Conservation (phyloP, 148 eudicot species). For the Fagopyrum esculentum region DNA sequence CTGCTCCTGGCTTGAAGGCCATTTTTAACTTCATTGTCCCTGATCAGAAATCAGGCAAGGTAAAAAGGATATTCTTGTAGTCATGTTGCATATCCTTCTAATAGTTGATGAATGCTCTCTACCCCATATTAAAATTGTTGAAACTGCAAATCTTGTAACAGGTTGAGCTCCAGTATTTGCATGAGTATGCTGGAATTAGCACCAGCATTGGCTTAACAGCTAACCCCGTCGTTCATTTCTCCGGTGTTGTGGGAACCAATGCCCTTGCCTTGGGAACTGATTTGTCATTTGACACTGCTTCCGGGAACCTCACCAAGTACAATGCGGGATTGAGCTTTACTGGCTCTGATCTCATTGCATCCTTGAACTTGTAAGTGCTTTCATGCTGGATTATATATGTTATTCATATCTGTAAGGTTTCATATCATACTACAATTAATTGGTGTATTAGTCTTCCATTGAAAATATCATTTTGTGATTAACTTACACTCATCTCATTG, state of each 20-base stretch:
- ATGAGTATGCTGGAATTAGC: slow-evolving; percentile 87
- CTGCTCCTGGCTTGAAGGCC: slow-evolving; percentile 91
- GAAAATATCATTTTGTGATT: slow-evolving; percentile 26
- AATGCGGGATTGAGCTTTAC: slow-evolving; percentile 74
- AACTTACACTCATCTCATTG: slow-evolving; percentile 59
- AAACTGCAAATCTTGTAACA: slow-evolving; percentile 16
- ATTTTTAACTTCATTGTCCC: slow-evolving; percentile 76
- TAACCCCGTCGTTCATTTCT: slow-evolving; percentile 75
- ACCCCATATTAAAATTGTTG: background rate
- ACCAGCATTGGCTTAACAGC: slow-evolving; percentile 88
- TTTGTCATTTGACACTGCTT: slow-evolving; percentile 75
- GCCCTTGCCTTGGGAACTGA: slow-evolving; percentile 68
- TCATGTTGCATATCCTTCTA: background rate
- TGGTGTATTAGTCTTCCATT: no score
- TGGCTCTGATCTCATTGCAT: slow-evolving; percentile 68
- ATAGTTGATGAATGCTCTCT: background rate
- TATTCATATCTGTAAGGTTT: no score
- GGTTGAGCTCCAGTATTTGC: slow-evolving; percentile 92
- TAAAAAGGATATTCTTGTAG: slow-evolving; percentile 5
- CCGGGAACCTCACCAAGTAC: slow-evolving; percentile 69
- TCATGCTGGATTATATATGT: background rate
- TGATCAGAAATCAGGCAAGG: slow-evolving; percentile 95
- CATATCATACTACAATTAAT: background rate
- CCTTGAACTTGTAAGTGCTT: slow-evolving; percentile 70
- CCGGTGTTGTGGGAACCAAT: slow-evolving; percentile 76